phyloP scores from a whole-genome alignment of 108 stramenopile species.

The Nannochloropsis salina region DNA sequence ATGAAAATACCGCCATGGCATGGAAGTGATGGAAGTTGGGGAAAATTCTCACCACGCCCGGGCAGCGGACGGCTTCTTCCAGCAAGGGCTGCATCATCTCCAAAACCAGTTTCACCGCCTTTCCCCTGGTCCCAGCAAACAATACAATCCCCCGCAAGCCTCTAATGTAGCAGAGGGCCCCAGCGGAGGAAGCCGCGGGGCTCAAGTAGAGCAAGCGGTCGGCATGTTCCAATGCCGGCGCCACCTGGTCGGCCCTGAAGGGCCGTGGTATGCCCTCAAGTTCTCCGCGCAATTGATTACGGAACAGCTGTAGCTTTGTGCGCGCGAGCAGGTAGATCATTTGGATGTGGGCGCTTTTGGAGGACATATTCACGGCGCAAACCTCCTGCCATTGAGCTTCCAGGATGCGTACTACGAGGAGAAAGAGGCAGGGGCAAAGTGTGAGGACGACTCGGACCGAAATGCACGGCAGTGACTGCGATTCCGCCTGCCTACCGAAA shows the following conservation, averaged over 20 bases:
- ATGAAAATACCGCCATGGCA: conserved; percentile 16
- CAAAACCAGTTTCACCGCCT: not conserved
- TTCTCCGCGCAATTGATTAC: not conserved
- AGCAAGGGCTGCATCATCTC: not conserved
- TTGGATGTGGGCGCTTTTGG: not conserved
- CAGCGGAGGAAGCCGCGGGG: not conserved
- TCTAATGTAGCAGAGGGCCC: not conserved
- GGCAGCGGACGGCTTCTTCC: not conserved
- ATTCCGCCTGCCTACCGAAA: not conserved
- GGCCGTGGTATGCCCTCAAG: not conserved
- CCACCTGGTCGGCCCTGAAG: not conserved
- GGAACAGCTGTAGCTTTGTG: not conserved
- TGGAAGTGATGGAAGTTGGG: not conserved
- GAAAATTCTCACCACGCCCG: not conserved
- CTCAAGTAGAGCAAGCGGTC: not conserved
- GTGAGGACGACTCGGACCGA: not conserved
- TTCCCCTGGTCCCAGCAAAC: not conserved
- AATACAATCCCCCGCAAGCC: not conserved
- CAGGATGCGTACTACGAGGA: not conserved
- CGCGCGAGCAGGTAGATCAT: not conserved
- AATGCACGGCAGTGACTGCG: not conserved
- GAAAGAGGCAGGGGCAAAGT: not conserved
- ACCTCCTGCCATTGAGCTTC: conserved; percentile 10
- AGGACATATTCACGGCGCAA: not conserved
- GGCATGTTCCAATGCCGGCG: not conserved